Evolutionary conservation across 305 asterid genomes (phyloP), one percentile per base, ranked within the genome.

Genomic region (Solanum hybrid): DNA sequence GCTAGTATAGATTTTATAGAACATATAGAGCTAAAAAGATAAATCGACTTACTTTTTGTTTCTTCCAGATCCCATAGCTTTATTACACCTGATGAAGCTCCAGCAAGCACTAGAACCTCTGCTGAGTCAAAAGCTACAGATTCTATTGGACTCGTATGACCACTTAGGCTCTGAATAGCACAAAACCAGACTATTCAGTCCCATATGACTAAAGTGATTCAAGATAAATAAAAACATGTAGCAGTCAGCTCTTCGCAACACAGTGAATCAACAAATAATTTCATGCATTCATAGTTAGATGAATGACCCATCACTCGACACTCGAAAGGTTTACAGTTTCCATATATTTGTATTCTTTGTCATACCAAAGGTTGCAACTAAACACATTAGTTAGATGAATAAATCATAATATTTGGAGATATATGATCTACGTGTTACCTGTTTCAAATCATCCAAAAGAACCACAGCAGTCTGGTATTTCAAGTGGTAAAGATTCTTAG

Each of bases 61-160:
- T 97, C 99, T 93, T 97, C 99, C 91, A 98, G 92, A 92, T 98
- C 99, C 99, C 99, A 98, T 93, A 98, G 91, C 91, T 98, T 98
- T 92, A 97, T 94, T 92, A 96, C 96, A 89, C 99, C 99, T 89
- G 99, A 96, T 86, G 99, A 97, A 87, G 99, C 95, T 91, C 99
- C 99, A 91, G 98, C 99, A 87, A 92, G 94, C 92, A 96, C 99
- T 91, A 95, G 94, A 93, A 93, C 95, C 91, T 98, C 99, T 35
- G 97, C 90, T 88, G 99, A 93, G 94, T 98, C 97, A 92, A 98
- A 98, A 90, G 98, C 94, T 90, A 96, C 98, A 90, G 99, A 98
- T 93, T 98, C 99, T 76, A 98, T 94, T 24, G 99, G 98, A 94
- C 98, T 95, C 81, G 98, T 93, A 89, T 97, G 99, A 85, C 99